These are phyloP conservation scores for Trichoderma parareesei DNA, from an alignment of 495 filamentous ascomycete species.

Conservation along the genomic window DNA sequence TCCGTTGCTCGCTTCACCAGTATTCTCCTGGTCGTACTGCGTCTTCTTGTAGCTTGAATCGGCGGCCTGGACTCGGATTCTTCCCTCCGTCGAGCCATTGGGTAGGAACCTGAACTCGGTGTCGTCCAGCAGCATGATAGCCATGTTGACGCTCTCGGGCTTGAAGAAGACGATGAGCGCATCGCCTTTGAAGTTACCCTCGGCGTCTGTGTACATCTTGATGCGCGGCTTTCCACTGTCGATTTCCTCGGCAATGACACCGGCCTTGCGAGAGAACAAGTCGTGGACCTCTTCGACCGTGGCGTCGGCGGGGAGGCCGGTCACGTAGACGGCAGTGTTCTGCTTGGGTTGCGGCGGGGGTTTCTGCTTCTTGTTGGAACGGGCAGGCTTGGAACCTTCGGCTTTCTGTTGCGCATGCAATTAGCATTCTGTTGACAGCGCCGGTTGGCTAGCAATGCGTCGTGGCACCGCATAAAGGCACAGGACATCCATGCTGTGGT, in stretches of 20 bases:
- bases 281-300: conserved; percentile 71
- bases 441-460: neutral
- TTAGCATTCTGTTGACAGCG: neutral
- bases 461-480: neutral
- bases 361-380: conserved; percentile 23
- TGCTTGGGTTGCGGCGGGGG: conserved; percentile 44
- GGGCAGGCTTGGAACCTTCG: conserved; percentile 18
- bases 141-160: conserved; percentile 79
- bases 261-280: conserved; percentile 76
- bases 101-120: conserved; percentile 67
- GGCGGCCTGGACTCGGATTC: conserved; percentile 75
- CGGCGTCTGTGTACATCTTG: conserved; percentile 82
- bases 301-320: conserved; percentile 70
- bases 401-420: neutral
- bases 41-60: conserved; percentile 82
- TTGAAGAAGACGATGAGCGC: conserved; percentile 91
- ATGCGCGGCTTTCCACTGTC: conserved; percentile 78
- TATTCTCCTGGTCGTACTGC: conserved; percentile 28
- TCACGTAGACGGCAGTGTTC: conserved; percentile 89
- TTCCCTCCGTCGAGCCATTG: conserved; percentile 39
- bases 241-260: conserved; percentile 90
- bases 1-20: conserved; percentile 18
- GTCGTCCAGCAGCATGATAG: conserved; percentile 87
- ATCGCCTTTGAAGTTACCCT: conserved; percentile 85
- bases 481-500: neutral